Percentiles rank a stretch among this genome's conserved stretches.
phyloP scores from a whole-genome alignment of 2,329 filamentous ascomycete species.

The Fusarium devonianum region DNA sequence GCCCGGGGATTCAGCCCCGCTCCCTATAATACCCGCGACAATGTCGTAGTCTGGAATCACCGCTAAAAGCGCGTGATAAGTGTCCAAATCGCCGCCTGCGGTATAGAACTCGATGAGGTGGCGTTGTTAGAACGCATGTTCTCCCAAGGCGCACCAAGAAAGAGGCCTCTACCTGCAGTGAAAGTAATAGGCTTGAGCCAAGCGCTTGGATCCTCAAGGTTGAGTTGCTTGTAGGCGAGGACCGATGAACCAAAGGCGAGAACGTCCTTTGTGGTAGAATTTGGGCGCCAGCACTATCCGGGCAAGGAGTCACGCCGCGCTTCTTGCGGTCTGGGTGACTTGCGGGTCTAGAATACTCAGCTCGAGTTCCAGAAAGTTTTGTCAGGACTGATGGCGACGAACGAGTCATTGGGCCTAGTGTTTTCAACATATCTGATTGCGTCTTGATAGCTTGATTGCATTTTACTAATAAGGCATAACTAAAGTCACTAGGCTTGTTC shows the following conservation, averaged over 20 bases:
- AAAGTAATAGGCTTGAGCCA: slow-evolving; percentile 14
- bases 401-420: slow-evolving; percentile 7
- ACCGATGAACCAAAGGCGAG: slow-evolving; percentile 12
- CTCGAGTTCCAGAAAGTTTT: slow-evolving; percentile 7
- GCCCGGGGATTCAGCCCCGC: background rate
- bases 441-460: background rate
- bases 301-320: background rate
- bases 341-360: slow-evolving; percentile 11
- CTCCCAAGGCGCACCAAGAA: slow-evolving; percentile 8
- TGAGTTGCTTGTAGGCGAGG: slow-evolving; percentile 3
- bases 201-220: background rate
- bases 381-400: slow-evolving; percentile 1
- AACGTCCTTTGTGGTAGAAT: slow-evolving; percentile 15
- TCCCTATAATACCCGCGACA: background rate
- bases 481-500: background rate
- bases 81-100: slow-evolving; percentile 4
- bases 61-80: slow-evolving; percentile 6
- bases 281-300: slow-evolving; percentile 8
- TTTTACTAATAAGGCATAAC: background rate
- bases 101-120: slow-evolving; percentile 11
- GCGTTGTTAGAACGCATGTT: slow-evolving; percentile 17
- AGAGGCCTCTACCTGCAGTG: background rate
- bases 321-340: background rate
- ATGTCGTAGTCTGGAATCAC: slow-evolving; percentile 16
- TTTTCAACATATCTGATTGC: background rate